Base-by-base conservation (phyloP, 2,329 filamentous ascomycete genomes). In the Arachnomyces sp. region DNA sequence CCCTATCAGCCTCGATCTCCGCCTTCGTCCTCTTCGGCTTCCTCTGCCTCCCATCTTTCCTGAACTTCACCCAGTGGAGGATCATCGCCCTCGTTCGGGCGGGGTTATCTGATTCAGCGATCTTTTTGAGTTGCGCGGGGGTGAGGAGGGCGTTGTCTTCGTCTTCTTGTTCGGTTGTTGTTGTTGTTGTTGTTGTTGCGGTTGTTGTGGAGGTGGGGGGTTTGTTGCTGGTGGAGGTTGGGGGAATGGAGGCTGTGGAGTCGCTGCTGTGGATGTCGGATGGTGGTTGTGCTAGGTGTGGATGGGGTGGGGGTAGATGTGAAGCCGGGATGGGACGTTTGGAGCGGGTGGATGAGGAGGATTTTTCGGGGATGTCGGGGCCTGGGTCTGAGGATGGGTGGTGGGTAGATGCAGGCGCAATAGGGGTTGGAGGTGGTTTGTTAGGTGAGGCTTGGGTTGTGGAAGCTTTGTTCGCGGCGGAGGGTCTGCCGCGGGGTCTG, bases 61-160 rank as follows among this genome's bases (percentile, higher is more conserved):
- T 65, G 52, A 66, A 67, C 16, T 63, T 60, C 14, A 56, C 60
- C 64, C 64, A 67, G 46, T 67, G 64, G 43, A 66, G 61, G 17
- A 67, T 56, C 64, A 67, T 67, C 32, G 64, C 64, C 46, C 65
- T 61, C 7, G 64, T 67, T 18, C 64, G 56, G 42, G 64, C 64
- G 4, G 64, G 64, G 36, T 67, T 66, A 49, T 66, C 66, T 14
- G 64, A 66, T 39, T 65, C 63, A 32, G 55, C 53, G 32, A 67
- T 65, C 45, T 65, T 65, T 36, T 59, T 50, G 25, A 43, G 43
- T 14, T 50, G 48, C 20, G 47, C 48, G 2, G 46, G 46, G 29
- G 48, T 46, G 7, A 45, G 42, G 20, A 25, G 20, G 20, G 20
- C 20, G 20, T n/a, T n/a, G n/a, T n/a, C n/a, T n/a, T n/a, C n/a